Evolutionary conservation across 2,329 filamentous ascomycete genomes (phyloP).

Genomic region (Penicillium sp.): DNA sequence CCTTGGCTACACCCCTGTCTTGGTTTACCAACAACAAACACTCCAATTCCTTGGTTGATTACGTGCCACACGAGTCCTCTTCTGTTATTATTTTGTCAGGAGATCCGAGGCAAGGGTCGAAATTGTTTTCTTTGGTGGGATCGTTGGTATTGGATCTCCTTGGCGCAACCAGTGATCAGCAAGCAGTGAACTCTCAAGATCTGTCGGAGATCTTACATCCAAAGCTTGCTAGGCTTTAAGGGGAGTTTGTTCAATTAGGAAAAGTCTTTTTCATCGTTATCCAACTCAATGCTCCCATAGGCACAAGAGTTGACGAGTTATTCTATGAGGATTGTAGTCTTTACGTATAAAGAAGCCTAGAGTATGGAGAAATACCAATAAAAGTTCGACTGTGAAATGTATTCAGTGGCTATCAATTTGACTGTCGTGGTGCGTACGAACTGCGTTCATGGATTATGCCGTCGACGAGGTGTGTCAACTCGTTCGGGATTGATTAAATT

Average conservation of each 20-base stretch:
- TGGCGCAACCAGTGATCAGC: background rate
- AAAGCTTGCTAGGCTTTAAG: constrained; percentile 2
- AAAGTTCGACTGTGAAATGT: too few relatives aligned
- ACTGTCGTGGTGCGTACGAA: background rate
- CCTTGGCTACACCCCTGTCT: constrained; percentile 10
- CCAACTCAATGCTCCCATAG: background rate
- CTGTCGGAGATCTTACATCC: background rate
- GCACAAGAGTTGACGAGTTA: background rate
- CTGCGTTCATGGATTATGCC: background rate
- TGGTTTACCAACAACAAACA: background rate
- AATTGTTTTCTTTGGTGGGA: constrained; percentile 1
- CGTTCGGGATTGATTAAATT: background rate
- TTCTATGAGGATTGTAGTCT: too few relatives aligned
- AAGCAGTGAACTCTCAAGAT: background rate
- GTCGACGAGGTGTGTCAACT: background rate
- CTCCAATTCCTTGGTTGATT: background rate
- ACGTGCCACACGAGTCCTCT: background rate
- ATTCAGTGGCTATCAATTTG: too few relatives aligned
- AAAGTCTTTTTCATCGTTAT: background rate
- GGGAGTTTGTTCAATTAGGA: background rate
- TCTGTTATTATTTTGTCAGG: constrained; percentile 3
- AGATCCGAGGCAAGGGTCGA: background rate
- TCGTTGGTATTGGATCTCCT: constrained; percentile 4
- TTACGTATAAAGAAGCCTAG: too few relatives aligned
- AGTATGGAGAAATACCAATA: too few relatives aligned